Conservation (phyloP, 176 grass and related monocot species). For the Aechmea fasciata region DNA sequence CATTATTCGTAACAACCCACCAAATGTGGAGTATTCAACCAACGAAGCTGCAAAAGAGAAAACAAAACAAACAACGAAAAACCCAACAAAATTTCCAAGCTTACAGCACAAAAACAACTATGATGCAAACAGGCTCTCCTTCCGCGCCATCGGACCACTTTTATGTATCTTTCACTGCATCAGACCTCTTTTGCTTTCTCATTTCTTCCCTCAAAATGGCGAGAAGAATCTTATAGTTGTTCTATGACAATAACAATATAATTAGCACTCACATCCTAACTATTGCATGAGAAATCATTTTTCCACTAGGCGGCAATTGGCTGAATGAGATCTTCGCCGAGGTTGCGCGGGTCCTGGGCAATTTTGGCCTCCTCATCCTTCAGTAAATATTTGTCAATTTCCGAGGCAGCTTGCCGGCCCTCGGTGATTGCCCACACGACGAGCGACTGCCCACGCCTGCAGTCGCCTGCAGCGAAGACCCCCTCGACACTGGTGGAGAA, state of each 20-base stretch:
- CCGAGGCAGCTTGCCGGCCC: constrained; percentile 70
- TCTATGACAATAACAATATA: neutral
- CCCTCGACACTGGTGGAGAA: constrained; percentile 82
- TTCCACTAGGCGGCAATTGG: constrained; percentile 41
- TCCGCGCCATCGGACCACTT: neutral
- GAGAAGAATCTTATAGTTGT: too few species aligned
- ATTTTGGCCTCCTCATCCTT: constrained; percentile 32
- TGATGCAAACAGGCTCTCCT: constrained; percentile 20
- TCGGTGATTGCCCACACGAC: constrained; percentile 99
- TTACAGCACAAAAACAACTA: constrained; percentile 17
- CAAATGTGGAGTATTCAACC: constrained; percentile 20
- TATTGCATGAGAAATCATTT: neutral
- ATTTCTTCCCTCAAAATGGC: too few species aligned
- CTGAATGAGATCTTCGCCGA: constrained; percentile 41
- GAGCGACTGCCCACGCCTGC: constrained; percentile 84
- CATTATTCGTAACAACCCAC: constrained; percentile 39
- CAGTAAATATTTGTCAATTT: constrained; percentile 63
- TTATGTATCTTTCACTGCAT: too few species aligned
- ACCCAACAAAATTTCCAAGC: constrained; percentile 35
- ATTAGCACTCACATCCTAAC: too few species aligned
- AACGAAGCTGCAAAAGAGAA: constrained; percentile 15
- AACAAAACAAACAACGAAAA: constrained; percentile 19
- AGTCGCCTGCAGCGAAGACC: constrained; percentile 88
- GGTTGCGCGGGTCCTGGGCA: constrained; percentile 9
- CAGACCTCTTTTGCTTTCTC: too few species aligned